Evolutionary conservation across 352 stramenopile species (phyloP).

Genomic region (Globisporangium apiculatum): DNA sequence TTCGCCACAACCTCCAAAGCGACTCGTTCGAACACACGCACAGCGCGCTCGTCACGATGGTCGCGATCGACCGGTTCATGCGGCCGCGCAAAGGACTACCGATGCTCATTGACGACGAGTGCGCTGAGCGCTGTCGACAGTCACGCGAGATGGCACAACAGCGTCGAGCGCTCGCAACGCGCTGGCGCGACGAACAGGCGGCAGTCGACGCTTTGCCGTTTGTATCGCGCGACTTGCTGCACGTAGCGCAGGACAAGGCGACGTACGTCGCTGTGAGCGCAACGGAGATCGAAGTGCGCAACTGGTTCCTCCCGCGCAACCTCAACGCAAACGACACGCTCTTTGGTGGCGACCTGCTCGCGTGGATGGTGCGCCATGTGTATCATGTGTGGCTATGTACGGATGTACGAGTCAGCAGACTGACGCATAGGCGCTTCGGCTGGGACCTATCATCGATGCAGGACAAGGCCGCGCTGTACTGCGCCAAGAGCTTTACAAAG

Average conservation of each 20-base stretch:
- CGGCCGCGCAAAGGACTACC: constrained; percentile 26
- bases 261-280: constrained; percentile 39
- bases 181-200: constrained; percentile 38
- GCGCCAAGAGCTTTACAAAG: constrained; percentile 53
- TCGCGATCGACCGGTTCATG: constrained; percentile 41
- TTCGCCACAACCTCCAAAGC: constrained; percentile 27
- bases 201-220: constrained; percentile 34
- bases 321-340: constrained; percentile 69
- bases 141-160: constrained; percentile 19
- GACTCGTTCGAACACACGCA: constrained; percentile 40
- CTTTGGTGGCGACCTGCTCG: constrained; percentile 58
- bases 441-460: too few species aligned
- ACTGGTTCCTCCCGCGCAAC: constrained; percentile 63
- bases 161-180: constrained; percentile 29
- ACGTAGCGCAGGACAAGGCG: constrained; percentile 4
- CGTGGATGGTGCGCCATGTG: constrained; percentile 26
- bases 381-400: too few species aligned
- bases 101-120: constrained; percentile 29
- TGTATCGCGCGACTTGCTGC: constrained; percentile 1
- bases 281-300: constrained; percentile 60
- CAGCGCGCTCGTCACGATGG: constrained; percentile 44
- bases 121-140: constrained; percentile 15
- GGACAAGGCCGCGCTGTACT: constrained; percentile 55
- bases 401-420: too few species aligned
- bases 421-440: too few species aligned